Conservation (phyloP, 768 basidiomycete genomes). For the Coprinellus micaceus region DNA sequence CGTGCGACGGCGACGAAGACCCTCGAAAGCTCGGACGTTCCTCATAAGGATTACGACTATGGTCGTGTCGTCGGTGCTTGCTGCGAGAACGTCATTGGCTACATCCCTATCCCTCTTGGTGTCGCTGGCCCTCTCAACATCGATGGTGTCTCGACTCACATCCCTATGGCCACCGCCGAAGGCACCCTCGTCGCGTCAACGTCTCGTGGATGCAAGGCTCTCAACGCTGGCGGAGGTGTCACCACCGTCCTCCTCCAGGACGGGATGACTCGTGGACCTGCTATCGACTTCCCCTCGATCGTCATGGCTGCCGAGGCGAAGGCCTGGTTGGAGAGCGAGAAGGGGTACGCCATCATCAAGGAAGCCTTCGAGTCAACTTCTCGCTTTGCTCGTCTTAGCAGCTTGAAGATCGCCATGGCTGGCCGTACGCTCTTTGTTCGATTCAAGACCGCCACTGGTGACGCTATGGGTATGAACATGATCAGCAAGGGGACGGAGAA, state of each 20-base stretch:
- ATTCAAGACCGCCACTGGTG: constrained; percentile 92
- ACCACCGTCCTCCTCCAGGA: constrained; percentile 90
- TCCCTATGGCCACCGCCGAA: constrained; percentile 99
- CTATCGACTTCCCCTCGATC: constrained; percentile 88
- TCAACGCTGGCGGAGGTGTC: constrained; percentile 94
- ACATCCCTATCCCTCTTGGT: constrained; percentile 93
- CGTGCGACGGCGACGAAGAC: constrained; percentile 82
- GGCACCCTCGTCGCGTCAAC: constrained; percentile 97
- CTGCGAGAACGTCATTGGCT: constrained; percentile 98
- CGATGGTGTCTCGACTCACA: constrained; percentile 79
- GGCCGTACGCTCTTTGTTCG: constrained; percentile 91
- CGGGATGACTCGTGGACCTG: constrained; percentile 98
- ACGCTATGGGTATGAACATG: constrained; percentile 99
- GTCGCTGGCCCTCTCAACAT: constrained; percentile 93
- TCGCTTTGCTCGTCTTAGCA: constrained; percentile 83
- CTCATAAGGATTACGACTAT: constrained; percentile 87
- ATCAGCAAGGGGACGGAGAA: constrained; percentile 97
- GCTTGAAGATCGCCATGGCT: constrained; percentile 85
- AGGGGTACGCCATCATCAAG: constrained; percentile 73
- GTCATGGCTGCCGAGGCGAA: constrained; percentile 78
- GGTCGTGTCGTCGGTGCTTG: constrained; percentile 91
- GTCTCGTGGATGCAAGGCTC: constrained; percentile 95
- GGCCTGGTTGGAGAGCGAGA: constrained; percentile 79
- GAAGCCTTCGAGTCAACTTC: constrained; percentile 92
- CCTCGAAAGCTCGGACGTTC: constrained; percentile 79